phyloP scores from a whole-genome alignment of 331 rosid species.

The Pyrus hybrid region DNA sequence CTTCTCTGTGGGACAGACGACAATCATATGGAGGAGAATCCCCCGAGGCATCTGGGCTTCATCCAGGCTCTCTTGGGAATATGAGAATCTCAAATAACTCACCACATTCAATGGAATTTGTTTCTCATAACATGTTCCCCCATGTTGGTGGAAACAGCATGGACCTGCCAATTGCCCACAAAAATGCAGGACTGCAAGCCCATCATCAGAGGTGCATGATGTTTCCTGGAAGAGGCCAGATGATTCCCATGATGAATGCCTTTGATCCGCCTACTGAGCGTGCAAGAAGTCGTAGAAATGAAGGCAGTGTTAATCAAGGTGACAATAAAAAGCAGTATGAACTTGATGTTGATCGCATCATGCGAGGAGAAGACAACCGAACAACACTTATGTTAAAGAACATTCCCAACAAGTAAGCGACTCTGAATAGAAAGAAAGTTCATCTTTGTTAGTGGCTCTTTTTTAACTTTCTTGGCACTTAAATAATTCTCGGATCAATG shows the following conservation, averaged over 20 bases:
- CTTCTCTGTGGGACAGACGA: constrained; percentile 51
- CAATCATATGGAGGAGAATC: constrained; percentile 52
- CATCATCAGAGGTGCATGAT: constrained; percentile 11
- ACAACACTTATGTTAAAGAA: constrained; percentile 86
- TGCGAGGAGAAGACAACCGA: constrained; percentile 54
- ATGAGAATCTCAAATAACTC: constrained; percentile 33
- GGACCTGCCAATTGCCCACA: constrained; percentile 37
- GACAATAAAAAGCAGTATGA: constrained; percentile 58
- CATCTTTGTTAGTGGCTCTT: neutral
- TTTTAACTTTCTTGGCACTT: neutral
- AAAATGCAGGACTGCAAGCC: constrained; percentile 43
- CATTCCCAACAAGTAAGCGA: constrained; percentile 65
- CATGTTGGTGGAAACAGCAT: constrained; percentile 44
- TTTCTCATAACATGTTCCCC: constrained; percentile 39
- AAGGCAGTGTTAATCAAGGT: constrained; percentile 31
- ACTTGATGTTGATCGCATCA: constrained; percentile 56
- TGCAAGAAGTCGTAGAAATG: constrained; percentile 52
- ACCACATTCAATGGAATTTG: constrained; percentile 40
- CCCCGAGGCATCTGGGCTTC: constrained; percentile 36
- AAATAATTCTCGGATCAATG: constrained; percentile 1
- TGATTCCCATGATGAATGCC: constrained; percentile 40
- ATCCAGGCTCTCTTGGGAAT: constrained; percentile 43
- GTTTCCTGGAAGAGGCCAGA: constrained; percentile 51
- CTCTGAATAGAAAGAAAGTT: neutral
- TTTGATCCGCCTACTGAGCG: constrained; percentile 53